These are phyloP conservation scores for Calonectria naviculata DNA, from an alignment of 2,329 filamentous ascomycete genomes.

Conservation along the genomic window DNA sequence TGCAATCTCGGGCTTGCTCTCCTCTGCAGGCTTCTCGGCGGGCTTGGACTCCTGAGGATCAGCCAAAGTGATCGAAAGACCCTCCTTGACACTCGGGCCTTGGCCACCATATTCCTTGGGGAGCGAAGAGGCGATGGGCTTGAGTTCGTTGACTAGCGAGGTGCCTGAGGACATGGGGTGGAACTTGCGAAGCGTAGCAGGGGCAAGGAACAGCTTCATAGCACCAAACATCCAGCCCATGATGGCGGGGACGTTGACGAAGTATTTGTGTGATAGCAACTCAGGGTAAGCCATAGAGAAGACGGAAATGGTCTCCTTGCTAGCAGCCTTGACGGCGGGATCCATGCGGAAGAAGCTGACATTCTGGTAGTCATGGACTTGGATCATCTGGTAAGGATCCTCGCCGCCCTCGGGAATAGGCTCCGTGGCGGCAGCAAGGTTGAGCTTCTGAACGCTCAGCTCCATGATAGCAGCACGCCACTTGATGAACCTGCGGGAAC, in stretches of 20 bases:
- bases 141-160: slow-evolving; percentile 72
- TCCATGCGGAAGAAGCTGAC: slow-evolving; percentile 89
- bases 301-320: slow-evolving; percentile 82
- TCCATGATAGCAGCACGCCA: slow-evolving; percentile 96
- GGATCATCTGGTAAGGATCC: slow-evolving; percentile 91
- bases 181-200: slow-evolving; percentile 82
- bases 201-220: slow-evolving; percentile 80
- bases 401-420: slow-evolving; percentile 78
- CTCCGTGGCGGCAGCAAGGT: slow-evolving; percentile 74
- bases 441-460: slow-evolving; percentile 79
- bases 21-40: slow-evolving; percentile 28
- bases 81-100: slow-evolving; percentile 58
- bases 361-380: slow-evolving; percentile 93
- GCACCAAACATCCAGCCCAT: slow-evolving; percentile 89
- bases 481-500: slow-evolving; percentile 76
- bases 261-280: slow-evolving; percentile 87
- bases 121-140: slow-evolving; percentile 69
- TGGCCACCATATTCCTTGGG: slow-evolving; percentile 85
- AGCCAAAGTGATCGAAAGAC: slow-evolving; percentile 44
- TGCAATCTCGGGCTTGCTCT: slow-evolving; percentile 7
- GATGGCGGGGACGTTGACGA: slow-evolving; percentile 90
- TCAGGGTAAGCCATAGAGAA: slow-evolving; percentile 90
- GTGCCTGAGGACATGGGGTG: slow-evolving; percentile 81
- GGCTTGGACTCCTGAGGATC: slow-evolving; percentile 24
- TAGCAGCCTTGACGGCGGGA: slow-evolving; percentile 78